A percentile compares a stretch with the other conserved stretches of the same genome.
phyloP scores from a whole-genome alignment of 208 protist genomes.

The Plasmodiophora brassicae region DNA sequence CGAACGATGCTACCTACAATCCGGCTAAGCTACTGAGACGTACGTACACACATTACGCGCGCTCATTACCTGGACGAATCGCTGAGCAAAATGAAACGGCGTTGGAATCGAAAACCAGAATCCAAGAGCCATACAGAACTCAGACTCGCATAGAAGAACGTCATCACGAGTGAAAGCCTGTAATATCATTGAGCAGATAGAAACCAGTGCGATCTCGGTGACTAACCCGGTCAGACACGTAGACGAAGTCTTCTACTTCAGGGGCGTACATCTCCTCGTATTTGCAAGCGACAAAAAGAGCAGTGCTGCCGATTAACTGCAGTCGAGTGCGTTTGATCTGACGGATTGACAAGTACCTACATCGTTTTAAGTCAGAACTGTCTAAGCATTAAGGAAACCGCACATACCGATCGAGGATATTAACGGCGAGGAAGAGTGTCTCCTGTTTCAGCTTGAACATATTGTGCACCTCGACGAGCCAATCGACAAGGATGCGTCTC shows the following conservation, averaged over 20 bases:
- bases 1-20: not conserved
- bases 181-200: not conserved
- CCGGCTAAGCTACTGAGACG: not conserved
- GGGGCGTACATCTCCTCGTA: conserved; percentile 92
- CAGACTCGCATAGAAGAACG: conserved; percentile 21
- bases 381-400: conserved; percentile 49
- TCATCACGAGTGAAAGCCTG: conserved; percentile 15
- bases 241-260: conserved; percentile 72
- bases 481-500: conserved; percentile 94
- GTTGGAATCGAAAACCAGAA: not conserved
- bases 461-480: conserved; percentile 84
- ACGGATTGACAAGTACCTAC: not conserved
- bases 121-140: not conserved
- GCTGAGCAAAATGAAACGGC: not conserved
- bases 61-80: not conserved
- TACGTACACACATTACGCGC: not conserved
- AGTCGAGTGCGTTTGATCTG: conserved; percentile 69
- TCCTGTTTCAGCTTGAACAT: conserved; percentile 87
- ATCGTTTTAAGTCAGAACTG: not conserved
- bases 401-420: conserved; percentile 90
- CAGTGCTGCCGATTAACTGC: conserved; percentile 89
- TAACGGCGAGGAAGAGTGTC: conserved; percentile 91
- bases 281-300: conserved; percentile 91
- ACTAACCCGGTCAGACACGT: conserved; percentile 80
- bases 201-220: not conserved